Base-by-base conservation (phyloP, 805 yeast species). In the Clavispora fructus region DNA sequence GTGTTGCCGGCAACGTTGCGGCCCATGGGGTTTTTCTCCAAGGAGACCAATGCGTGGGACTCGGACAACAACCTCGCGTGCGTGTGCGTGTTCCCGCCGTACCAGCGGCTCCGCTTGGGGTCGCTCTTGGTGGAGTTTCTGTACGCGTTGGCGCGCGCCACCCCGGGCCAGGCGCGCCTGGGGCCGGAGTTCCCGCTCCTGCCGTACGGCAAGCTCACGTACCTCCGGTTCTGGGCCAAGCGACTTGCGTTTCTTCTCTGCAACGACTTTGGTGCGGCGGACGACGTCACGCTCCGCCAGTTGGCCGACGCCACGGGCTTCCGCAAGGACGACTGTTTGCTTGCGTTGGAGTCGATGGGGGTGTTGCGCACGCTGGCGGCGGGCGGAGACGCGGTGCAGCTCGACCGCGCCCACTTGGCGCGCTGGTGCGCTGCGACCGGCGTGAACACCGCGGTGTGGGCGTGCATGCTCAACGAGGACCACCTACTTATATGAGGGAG, bases 161-260 rank as follows among this genome's bases (percentile, higher is more conserved):
- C 79, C 35, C 75, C 74, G 13, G 87, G 86, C 38, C 80, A 79
- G 28, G 55, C 70, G 17, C 64, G 78, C 1, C 89, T 96, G 49
- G 95, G 97, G 0, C 99, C 99, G 0, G 99, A 94, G 61, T 77
- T 82, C 52, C 99, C 99, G 0, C 67, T 94, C 9, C 86, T 96
- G 6, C 83, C 85, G 0, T 86, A 82, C 63, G 99, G 99, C 0
- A 73, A 75, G 43, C 67, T 79, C 9, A 79, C 91, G 7, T 94
- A 90, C 58, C 58, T 86, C 16, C 67, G 76, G 13, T 91, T 79
- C 64, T 94, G 98, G 99, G 71, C 85, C 7, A 71, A 75, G 41
- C 58, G 55, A 39, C 47, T 71, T 9, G 64, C 70, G 7, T 31
- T 49, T 29, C 32, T 55, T 26, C 47, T 68, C 6, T 40, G 45